These are phyloP conservation scores for Ilex paraguariensis DNA, from an alignment of 305 asterid species.

Conservation along the genomic window DNA sequence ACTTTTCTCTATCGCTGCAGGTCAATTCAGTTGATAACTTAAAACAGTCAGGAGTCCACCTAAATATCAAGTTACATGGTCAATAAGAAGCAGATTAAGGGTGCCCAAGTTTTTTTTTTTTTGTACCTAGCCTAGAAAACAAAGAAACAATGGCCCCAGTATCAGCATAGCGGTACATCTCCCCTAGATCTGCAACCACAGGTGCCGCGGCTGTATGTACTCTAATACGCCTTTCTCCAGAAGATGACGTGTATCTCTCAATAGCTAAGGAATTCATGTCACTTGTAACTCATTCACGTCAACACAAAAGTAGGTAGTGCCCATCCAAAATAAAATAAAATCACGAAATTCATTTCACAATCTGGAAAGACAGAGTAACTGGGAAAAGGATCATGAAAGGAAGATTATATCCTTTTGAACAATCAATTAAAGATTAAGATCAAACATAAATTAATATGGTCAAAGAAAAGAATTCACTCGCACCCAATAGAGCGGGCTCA, in stretches of 20 bases:
- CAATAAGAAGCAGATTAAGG: slow-evolving; percentile 4
- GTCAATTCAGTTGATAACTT: slow-evolving; percentile 14
- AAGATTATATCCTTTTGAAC: no score
- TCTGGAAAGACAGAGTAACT: neutral
- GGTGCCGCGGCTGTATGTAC: slow-evolving; percentile 98
- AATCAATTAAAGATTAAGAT: no score
- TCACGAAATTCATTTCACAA: neutral
- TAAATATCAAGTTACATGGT: neutral
- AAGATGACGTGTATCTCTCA: slow-evolving; percentile 85
- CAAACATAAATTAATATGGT: no score
- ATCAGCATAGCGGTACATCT: slow-evolving; percentile 95
- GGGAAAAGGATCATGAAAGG: neutral
- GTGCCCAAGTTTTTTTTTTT: neutral
- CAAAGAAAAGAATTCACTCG: no score
- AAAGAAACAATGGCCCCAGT: slow-evolving; percentile 78
- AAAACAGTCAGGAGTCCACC: neutral
- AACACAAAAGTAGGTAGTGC: neutral
- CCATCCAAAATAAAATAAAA: neutral
- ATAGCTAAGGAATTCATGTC: slow-evolving; percentile 40
- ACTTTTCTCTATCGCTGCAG: slow-evolving; percentile 91
- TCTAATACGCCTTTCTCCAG: slow-evolving; percentile 97
- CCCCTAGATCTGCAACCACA: slow-evolving; percentile 83
- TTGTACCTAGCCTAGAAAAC: slow-evolving; percentile 82
- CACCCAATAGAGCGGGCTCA: no score
- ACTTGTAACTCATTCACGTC: neutral